Conservation (phyloP, 2,329 filamentous ascomycete species). For the Penicillium sp. region DNA sequence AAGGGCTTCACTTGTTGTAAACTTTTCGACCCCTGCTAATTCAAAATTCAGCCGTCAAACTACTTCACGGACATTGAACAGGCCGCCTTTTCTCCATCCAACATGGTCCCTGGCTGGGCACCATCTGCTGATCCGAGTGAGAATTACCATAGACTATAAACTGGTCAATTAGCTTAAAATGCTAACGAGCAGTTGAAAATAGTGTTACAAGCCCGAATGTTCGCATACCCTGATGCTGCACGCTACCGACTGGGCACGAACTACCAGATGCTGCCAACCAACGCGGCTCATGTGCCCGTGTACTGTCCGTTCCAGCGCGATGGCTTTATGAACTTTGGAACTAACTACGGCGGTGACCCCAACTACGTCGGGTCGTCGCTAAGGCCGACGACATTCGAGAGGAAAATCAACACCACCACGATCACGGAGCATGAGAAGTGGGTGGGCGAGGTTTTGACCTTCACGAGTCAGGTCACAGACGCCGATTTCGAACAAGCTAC, state of each 20-base stretch:
- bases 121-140: conserved; percentile 57
- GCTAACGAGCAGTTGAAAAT: neutral
- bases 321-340: conserved; percentile 33
- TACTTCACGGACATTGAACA: conserved; percentile 67
- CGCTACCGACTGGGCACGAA: conserved; percentile 40
- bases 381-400: conserved; percentile 16
- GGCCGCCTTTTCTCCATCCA: conserved; percentile 62
- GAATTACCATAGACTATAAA: neutral
- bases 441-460: conserved; percentile 22
- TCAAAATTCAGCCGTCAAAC: conserved; percentile 42
- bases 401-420: conserved; percentile 19
- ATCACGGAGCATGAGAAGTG: conserved; percentile 26
- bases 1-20: neutral
- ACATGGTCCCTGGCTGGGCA: conserved; percentile 61
- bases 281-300: conserved; percentile 31
- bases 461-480: conserved; percentile 22
- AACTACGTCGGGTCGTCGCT: conserved; percentile 46
- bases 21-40: neutral
- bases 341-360: conserved; percentile 58
- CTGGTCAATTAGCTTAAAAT: neutral
- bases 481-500: conserved; percentile 30
- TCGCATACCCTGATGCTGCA: conserved; percentile 56
- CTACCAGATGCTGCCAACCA: conserved; percentile 39
- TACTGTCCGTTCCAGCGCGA: conserved; percentile 53
- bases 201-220: conserved; percentile 58